Conservation (phyloP, 306 rosid genomes). For the Lathyrus tuberosus region DNA sequence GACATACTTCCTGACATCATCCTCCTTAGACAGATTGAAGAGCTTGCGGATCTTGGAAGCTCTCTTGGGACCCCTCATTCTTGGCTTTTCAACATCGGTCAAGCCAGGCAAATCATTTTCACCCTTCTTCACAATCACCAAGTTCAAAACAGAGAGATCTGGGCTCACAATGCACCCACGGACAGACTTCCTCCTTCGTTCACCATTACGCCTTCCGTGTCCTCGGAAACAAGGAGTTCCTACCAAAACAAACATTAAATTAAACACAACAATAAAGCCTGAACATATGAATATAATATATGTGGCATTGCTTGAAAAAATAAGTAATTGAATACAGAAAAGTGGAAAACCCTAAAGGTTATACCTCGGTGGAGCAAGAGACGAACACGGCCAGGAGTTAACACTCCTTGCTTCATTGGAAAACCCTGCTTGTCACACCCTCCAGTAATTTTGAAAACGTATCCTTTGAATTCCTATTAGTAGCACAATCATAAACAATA, state of each 20-base stretch:
- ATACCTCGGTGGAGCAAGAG: constrained; percentile 47
- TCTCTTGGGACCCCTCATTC: constrained; percentile 52
- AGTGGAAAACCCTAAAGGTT: neutral
- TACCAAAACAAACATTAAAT: constrained; percentile 26
- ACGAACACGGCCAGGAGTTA: constrained; percentile 51
- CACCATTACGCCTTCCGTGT: constrained; percentile 48
- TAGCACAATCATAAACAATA: neutral
- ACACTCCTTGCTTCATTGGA: constrained; percentile 51
- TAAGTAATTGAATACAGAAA: too few species aligned
- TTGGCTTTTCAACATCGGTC: constrained; percentile 48
- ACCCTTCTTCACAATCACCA: constrained; percentile 51
- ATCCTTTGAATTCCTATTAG: constrained; percentile 43
- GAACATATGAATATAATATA: too few species aligned
- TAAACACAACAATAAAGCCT: neutral
- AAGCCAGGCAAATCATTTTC: constrained; percentile 44
- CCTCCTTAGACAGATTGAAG: constrained; percentile 47
- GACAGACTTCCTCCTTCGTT: constrained; percentile 50
- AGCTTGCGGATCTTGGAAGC: constrained; percentile 49
- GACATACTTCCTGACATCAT: constrained; percentile 51
- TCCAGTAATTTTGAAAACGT: constrained; percentile 47
- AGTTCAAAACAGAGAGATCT: constrained; percentile 47
- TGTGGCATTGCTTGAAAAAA: too few species aligned
- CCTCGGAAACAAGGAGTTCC: constrained; percentile 53
- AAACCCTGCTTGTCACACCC: constrained; percentile 49
- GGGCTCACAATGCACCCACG: constrained; percentile 54